Base-by-base conservation (phyloP, 2,329 filamentous ascomycete genomes). In the Davidsoniella virescens region DNA sequence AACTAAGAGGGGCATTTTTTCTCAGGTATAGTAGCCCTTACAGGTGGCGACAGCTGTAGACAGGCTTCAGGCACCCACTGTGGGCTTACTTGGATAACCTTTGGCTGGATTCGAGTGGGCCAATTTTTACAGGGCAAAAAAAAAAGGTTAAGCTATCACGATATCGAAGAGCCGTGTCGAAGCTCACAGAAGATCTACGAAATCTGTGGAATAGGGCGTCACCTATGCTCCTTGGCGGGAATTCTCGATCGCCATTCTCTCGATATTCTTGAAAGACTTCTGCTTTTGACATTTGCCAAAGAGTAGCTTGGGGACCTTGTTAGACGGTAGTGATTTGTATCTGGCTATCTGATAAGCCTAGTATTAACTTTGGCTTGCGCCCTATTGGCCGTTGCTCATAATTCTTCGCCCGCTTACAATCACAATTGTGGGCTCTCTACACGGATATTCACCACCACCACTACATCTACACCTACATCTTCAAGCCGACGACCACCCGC, bases 401-500 rank as follows among this genome's bases (percentile, higher is more conserved):
- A 20, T 43, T 12, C 18, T 43, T 18, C 5, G 40, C 16, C 25
- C 40, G 18, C 40, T 43, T 48, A 38, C 29, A 38, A 38, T 14
- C 38, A 38, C 45, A 48, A 18, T 39, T 26, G 46, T 48, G 46
- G 37, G 2, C 18, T 26, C 6, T n/a, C 33, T 41, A 18, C 38
- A 39, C 25, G 37, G 42, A 25, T 46, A 54, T 40, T 40, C 33
- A 54, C n/a, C 18, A 25, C 25, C 45, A 42, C 29, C 37, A 38
- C 47, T 8, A 42, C 42, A n/a, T n/a, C n/a, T 41, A 25, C 33
- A n/a, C 39, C 47, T 17, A 36, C 45, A 25, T 16, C 16, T 36
- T 14, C 40, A 4, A 23, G n/a, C 9, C 51, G 29, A 37, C 40
- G 16, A 33, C 37, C 18, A 47, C 47, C 54, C 59, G 64, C 56